Conservation (phyloP, 306 rosid genomes). For the Hippophae gyantsensis region DNA sequence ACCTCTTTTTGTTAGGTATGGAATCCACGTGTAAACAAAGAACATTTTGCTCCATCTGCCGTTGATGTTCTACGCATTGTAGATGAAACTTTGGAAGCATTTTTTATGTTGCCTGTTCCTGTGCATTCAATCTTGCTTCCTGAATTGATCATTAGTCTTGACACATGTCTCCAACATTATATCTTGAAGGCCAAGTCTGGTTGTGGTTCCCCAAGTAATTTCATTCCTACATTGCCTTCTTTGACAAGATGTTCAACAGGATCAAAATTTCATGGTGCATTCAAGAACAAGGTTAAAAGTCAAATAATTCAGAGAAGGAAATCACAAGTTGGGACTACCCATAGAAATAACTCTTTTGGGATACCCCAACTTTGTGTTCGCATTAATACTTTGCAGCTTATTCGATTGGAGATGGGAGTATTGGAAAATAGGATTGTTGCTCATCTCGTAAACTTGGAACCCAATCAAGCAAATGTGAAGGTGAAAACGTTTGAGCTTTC, state of each 20-base stretch:
- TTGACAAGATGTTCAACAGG: conserved; percentile 78
- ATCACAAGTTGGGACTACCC: conserved; percentile 46
- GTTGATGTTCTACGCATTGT: conserved; percentile 63
- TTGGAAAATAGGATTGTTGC: conserved; percentile 58
- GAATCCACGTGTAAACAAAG: conserved; percentile 75
- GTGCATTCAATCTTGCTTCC: conserved; percentile 53
- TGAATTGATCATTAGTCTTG: conserved; percentile 67
- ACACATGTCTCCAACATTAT: conserved; percentile 76
- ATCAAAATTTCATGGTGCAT: conserved; percentile 60
- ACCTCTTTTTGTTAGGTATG: conserved; percentile 41
- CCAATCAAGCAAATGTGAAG: conserved; percentile 22
- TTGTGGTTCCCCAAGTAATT: conserved; percentile 63
- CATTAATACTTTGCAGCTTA: conserved; percentile 70
- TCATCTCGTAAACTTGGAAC: conserved; percentile 46
- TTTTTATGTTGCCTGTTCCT: conserved; percentile 73
- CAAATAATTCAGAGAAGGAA: conserved; percentile 47
- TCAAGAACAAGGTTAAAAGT: conserved; percentile 60
- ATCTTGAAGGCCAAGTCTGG: conserved; percentile 63
- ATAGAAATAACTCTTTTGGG: conserved; percentile 40
- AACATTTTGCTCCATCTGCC: conserved; percentile 70
- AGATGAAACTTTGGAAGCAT: conserved; percentile 88
- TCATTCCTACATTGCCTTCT: conserved; percentile 67
- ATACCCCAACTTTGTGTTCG: conserved; percentile 73
- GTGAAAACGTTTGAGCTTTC: conserved; percentile 63
- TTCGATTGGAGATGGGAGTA: conserved; percentile 61